These are phyloP conservation scores for Endocladia muricata DNA, from an alignment of 31 red algal species.

Conservation along the genomic window DNA sequence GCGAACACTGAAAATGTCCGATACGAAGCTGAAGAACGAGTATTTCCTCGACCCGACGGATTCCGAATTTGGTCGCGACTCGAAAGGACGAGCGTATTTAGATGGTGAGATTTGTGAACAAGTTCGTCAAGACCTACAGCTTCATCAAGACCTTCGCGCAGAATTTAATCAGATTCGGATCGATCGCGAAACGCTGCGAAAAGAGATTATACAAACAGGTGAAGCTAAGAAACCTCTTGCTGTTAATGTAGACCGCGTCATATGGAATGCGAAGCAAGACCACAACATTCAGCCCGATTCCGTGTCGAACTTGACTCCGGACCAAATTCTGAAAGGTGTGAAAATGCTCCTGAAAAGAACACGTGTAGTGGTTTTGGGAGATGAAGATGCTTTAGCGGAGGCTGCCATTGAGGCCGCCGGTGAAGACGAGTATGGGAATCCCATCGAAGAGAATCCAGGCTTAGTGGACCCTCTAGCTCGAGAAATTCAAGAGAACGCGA, in stretches of 20 bases:
- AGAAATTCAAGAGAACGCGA: conserved; percentile 89
- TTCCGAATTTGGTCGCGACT: conserved; percentile 69
- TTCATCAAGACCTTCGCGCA: conserved; percentile 49
- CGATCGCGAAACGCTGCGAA: conserved; percentile 75
- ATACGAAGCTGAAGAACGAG: conserved; percentile 65
- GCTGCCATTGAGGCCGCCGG: conserved; percentile 37
- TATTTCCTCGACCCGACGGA: conserved; percentile 75
- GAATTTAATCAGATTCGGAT: conserved; percentile 78
- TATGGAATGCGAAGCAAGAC: conserved; percentile 84
- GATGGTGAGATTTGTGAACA: conserved; percentile 68
- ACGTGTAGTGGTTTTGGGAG: conserved; percentile 56
- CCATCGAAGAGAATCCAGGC: conserved; percentile 12
- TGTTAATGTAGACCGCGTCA: conserved; percentile 93
- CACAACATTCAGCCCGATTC: conserved; percentile 74
- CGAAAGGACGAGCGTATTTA: conserved; percentile 63
- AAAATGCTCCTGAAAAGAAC: conserved; percentile 70
- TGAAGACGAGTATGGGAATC: conserved; percentile 41
- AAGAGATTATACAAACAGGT: conserved; percentile 75
- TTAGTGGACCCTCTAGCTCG: conserved; percentile 57
- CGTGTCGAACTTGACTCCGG: conserved; percentile 77
- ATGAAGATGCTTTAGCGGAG: conserved; percentile 53
- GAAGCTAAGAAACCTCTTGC: conserved; percentile 81
- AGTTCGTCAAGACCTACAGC: conserved; percentile 75
- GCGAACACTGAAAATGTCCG: conserved; percentile 60
- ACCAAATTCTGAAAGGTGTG: conserved; percentile 82